Evolutionary conservation across 768 basidiomycete species (phyloP), one percentile per base, ranked within the genome.

Genomic region (Mycena rebaudengoi): DNA sequence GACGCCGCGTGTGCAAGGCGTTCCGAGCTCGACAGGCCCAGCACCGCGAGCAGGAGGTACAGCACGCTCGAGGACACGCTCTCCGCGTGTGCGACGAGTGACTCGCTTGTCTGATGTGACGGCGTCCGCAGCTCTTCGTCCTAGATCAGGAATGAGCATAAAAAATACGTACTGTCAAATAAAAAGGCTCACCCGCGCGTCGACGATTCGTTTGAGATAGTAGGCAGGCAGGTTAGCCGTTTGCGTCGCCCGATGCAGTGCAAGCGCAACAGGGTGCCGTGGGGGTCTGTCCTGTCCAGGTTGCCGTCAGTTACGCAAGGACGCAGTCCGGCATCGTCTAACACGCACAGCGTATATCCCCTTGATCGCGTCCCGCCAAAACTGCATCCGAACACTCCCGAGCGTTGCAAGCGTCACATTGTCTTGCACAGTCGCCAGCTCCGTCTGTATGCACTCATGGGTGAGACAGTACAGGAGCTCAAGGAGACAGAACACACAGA

Each of bases 311-410:
- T 37, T 21, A 69, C 65, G 68, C 49, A 66, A 61, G 18, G n/a
- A 45, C 18, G 33, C 33, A 56, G 26, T 39, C 20, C 10, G 25
- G 29, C 50, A 35, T 37, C 45, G 14, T 18, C 28, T 32, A 7
- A 58, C 18, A 74, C 83, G 73, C 70, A 91, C 94, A 71, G 90
- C 84, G 69, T 79, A 79, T 21, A 94, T 86, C 46, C 78, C 83
- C 69, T 88, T 91, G 26, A 95, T 71, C 13, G 91, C 88, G 71
- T 96, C 92, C 69, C 87, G 85, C 94, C 94, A 96, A 73, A 95
- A 95, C 73, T 94, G 89, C 80, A 94, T 85, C 66, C 92, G 84
- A 84, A 94, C 92, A 73, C 88, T 86, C n/a, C 92, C 94, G 58
- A 95, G 87, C 37, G 85, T 80, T 33, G 85, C 73, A 61, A 90